These are phyloP conservation scores for Podospora sp. DNA, from an alignment of 495 filamentous ascomycete species.

Conservation along the genomic window DNA sequence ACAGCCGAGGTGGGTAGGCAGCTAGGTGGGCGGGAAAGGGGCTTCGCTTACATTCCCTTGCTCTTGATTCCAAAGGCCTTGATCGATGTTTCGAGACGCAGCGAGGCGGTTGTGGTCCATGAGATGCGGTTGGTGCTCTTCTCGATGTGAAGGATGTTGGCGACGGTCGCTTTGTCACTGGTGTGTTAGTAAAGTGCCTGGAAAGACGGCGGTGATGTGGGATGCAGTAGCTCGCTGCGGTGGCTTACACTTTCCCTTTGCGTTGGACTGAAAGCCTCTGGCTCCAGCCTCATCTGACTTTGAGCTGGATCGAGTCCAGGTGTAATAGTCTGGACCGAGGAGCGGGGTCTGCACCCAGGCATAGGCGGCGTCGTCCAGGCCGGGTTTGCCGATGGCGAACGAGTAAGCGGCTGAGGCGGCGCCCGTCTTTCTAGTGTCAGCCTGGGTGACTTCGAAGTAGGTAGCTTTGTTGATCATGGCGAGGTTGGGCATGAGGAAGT, in stretches of 20 bases:
- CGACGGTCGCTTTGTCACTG: background rate
- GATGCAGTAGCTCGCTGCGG: background rate
- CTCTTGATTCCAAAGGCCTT: background rate
- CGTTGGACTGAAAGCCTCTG: background rate
- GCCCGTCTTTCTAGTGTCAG: background rate
- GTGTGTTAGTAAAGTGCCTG: background rate
- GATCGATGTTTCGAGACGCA: background rate
- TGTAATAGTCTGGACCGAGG: background rate
- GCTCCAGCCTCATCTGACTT: background rate
- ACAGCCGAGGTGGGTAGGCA: too few relatives aligned
- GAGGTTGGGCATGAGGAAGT: background rate
- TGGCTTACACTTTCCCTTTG: background rate
- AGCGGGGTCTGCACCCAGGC: background rate
- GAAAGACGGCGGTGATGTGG: background rate
- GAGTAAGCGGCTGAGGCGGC: background rate
- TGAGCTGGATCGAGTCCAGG: background rate
- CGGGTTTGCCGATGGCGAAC: background rate
- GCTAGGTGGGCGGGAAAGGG: background rate
- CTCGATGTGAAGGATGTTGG: background rate
- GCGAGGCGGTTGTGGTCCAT: background rate
- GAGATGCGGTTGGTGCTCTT: background rate
- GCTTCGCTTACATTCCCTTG: background rate
- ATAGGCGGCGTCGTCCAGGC: background rate
- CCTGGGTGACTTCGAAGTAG: background rate
- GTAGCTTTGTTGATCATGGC: background rate